Evolutionary conservation across 2,329 filamentous ascomycete species (phyloP), one percentile per base, ranked within the genome.

Genomic region (Colletotrichum abscissum): DNA sequence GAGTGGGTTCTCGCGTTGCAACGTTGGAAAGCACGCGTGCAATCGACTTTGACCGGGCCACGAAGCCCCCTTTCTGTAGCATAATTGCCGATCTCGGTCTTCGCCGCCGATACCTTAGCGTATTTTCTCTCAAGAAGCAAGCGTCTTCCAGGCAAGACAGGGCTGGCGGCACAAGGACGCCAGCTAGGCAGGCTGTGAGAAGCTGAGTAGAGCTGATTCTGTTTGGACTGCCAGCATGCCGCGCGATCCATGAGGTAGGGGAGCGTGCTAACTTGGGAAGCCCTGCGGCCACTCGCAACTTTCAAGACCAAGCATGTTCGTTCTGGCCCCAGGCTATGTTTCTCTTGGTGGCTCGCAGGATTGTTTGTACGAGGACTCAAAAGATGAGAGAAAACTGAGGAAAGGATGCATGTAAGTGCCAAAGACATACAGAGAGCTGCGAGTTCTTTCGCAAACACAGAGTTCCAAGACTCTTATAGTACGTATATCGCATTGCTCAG

Each of bases 401-500:
- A 2, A 12, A 38, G 5, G 14, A 14, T 38, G 35, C 12, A 12
- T 38, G 14, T 6, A 1, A 2, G 35, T 38, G 1, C 12, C 14
- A 16, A 16, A 4, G 12, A 2, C 11, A 38, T 14, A 6, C 0
- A 14, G 35, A 38, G 35, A 38, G 14, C 14, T 16, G 14, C 0
- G 5, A 38, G 1, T 16, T 14, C 14, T 14, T 38, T 16, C 35
- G 2, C 14, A 38, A 2, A 16, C 14, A 30, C 2, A 3, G 28
- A 16, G 5, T 3, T 14, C 12, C 12, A 38, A 1, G 38, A 42
- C 14, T 42, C 14, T 42, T 38, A 16, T 5, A 38, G 5, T 38
- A 3, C 2, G 0, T 42, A 2, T 14, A 2, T 16, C 35, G 14
- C 14, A 16, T 3, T 1, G 2, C 14, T 42, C 1, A 4, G 8